Percentiles rank a stretch among this genome's conserved stretches.
Evolutionary conservation across 1,139 yeast genomes (phyloP).

Genomic region (Wickerhamiella infanticola): DNA sequence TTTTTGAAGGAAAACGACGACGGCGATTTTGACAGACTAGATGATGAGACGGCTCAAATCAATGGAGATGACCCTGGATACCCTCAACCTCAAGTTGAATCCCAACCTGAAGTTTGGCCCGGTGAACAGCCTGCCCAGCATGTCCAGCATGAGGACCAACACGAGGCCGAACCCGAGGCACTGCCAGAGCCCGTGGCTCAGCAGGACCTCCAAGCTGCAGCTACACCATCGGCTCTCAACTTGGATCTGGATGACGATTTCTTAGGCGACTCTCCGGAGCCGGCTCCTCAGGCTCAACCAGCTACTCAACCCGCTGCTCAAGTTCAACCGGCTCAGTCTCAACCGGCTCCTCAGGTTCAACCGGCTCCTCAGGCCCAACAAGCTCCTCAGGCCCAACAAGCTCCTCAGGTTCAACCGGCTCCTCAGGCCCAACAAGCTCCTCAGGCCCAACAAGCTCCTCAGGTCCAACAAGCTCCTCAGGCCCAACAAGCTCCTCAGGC

Average conservation of each 20-base stretch:
- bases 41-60: not conserved
- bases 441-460: no score
- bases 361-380: not conserved
- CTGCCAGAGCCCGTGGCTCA: not conserved
- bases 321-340: no score
- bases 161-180: constrained; percentile 1
- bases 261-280: constrained; percentile 8
- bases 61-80: not conserved
- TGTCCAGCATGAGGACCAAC: constrained; percentile 9
- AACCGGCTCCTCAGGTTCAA: not conserved
- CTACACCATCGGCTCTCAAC: not conserved
- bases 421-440: no score
- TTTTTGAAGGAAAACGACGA: not conserved
- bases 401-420: no score
- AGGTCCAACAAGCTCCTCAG: no score
- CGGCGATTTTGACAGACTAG: constrained; percentile 1
- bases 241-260: constrained; percentile 14
- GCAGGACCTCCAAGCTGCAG: not conserved
- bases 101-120: not conserved
- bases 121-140: not conserved
- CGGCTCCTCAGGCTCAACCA: not conserved
- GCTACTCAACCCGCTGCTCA: no score
- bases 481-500: no score
- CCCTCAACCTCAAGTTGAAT: not conserved
- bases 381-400: no score